phyloP scores from a whole-genome alignment of 129 eudicot species.

The Pseudognaphalium luteoalbum region DNA sequence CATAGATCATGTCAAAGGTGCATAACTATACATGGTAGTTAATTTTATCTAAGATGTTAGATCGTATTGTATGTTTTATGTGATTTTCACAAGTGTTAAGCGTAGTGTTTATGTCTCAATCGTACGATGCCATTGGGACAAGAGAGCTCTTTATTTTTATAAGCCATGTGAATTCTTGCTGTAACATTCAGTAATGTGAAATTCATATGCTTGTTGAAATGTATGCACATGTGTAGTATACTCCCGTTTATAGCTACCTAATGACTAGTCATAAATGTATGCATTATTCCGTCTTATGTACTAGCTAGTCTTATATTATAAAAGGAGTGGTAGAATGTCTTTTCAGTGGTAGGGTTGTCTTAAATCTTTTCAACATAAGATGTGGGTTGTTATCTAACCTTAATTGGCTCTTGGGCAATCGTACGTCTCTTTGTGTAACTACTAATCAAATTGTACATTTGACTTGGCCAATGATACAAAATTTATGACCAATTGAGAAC shows the following conservation, averaged over 20 bases:
- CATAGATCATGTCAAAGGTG: not conserved
- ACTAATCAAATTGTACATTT: not conserved
- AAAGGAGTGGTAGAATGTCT: not conserved
- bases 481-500: constrained; percentile 16
- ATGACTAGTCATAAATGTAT: constrained; percentile 5
- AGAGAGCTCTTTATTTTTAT: constrained; percentile 18
- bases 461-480: not conserved
- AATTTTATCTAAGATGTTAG: not conserved
- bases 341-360: not conserved
- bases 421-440: not conserved
- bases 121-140: not conserved
- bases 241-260: constrained; percentile 8
- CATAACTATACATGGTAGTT: not conserved
- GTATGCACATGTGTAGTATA: constrained; percentile 27
- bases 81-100: constrained; percentile 9
- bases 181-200: constrained; percentile 11
- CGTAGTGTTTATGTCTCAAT: constrained; percentile 6
- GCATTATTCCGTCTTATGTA: constrained; percentile 18
- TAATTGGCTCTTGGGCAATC: constrained; percentile 5
- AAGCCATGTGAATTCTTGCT: constrained; percentile 17
- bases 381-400: not conserved
- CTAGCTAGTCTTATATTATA: not conserved
- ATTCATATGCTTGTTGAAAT: not conserved
- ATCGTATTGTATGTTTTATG: constrained; percentile 1
- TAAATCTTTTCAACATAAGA: not conserved